These are phyloP conservation scores for Carallia brachiata DNA, from an alignment of 345 rosid species.

Conservation along the genomic window DNA sequence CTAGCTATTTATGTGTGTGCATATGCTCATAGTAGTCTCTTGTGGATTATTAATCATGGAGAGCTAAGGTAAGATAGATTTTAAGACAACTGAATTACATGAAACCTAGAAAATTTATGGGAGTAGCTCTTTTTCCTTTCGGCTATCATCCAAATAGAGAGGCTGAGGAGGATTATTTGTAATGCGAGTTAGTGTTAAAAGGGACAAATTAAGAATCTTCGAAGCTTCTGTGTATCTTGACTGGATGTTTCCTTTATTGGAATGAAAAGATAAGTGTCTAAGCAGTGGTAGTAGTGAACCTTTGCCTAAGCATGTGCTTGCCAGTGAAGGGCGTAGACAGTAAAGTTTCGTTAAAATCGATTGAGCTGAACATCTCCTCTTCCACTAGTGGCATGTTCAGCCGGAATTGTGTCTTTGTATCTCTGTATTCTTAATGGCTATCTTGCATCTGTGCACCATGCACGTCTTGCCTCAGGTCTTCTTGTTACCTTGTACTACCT, in stretches of 20 bases:
- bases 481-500: no score
- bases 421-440: background rate
- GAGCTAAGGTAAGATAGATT: constrained; percentile 7
- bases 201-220: constrained; percentile 29
- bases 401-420: background rate
- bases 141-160: constrained; percentile 30
- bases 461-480: no score
- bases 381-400: background rate
- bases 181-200: constrained; percentile 26
- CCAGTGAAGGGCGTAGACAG: constrained; percentile 6
- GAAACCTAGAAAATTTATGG: constrained; percentile 23
- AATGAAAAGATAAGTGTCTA: constrained; percentile 8
- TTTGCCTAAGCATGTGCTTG: constrained; percentile 15
- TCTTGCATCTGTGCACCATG: background rate
- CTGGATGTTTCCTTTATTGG: constrained; percentile 11
- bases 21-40: background rate
- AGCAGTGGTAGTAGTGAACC: constrained; percentile 6
- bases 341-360: background rate
- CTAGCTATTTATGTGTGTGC: background rate
- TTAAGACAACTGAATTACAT: constrained; percentile 4
- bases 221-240: constrained; percentile 13
- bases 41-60: constrained; percentile 2
- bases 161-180: constrained; percentile 30
- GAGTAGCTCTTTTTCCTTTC: constrained; percentile 11
- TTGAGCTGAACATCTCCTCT: background rate